Evolutionary conservation across 768 basidiomycete species (phyloP), one percentile per base, ranked within the genome.

Genomic region (Suillus subluteus): DNA sequence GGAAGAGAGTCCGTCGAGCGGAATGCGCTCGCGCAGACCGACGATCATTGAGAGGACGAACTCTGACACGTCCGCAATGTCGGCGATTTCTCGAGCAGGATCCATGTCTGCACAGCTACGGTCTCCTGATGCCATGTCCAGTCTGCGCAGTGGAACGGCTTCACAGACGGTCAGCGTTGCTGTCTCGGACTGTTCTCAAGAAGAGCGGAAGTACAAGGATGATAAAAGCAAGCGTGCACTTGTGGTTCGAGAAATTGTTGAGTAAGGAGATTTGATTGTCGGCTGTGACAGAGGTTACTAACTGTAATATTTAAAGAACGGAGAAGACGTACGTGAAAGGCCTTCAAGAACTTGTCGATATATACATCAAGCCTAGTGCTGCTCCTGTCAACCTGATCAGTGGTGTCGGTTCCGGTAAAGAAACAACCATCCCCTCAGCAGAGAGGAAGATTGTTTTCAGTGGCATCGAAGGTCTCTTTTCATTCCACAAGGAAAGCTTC

Each of bases 251-350:
- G 98, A 99, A 82, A 98, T 99, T 69, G 86, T 98, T 59, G 85
- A 91, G 95, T 96, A 78, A 69, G 93, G 86, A 30, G 68, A 41
- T 43, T 69, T 41, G 65, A 41, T 58, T 58, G 6, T 38, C 52
- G n/a, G 11, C 50, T 41, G 66, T 62, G 30, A 55, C 40, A 21
- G 64, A 67, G 3, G 21, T n/a, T 72, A 21, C 62, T 73, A 37
- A 74, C 68, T 70, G 65, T 62, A n/a, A 43, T 38, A 23, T 18
- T 41, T 64, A 7, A 30, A 95, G 94, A 72, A 99, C 97, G 54
- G 98, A 99, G 79, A 85, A 92, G 67, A 95, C 96, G 2, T 99
- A 99, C 78, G 94, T 97, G 67, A 91, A 91, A 69, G 92, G 95
- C n/a, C 80, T 99, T 40, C 90, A 94, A 73, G 97, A 98, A 76